Evolutionary conservation across 768 basidiomycete genomes (phyloP), one percentile per base, ranked within the genome.

Genomic region (Mycena vulgaris): DNA sequence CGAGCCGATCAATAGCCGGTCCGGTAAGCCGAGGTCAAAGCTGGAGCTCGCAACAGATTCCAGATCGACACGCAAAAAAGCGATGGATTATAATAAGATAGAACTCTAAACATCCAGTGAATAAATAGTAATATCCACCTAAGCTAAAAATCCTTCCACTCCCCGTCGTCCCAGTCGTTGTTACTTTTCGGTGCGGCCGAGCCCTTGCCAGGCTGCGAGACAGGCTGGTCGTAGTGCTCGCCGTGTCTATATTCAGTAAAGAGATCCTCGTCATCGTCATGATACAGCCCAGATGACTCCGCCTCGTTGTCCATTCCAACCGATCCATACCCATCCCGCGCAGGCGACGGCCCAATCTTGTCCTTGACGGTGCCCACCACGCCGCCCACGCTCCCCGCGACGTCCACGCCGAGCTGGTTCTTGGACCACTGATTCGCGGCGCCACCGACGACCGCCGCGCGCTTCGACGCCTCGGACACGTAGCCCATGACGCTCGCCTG

Each of bases 361-460:
- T 91, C 91, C 78, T 84, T 89, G 63, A 93, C 92, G 0, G 83
- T 85, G 40, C 87, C 89, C 35, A 93, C 90, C 11, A 93, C 87
- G 42, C 89, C 90, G 16, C 90, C 91, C 49, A 96, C 88, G 51
- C 88, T 90, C 74, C 89, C 92, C 59, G 89, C 95, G 10, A 97
- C 92, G 78, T 98, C 96, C 5, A 97, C 91, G 13, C 97, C 97
- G 59, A 91, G 86, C 79, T 90, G 91, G 52, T 80, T 79, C 82
- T 90, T 94, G 27, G 91, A 89, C 93, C 94, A 94, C 73, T 91
- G 85, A 74, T 95, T 95, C 11, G 91, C 93, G 1, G 87, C 81
- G 59, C 82, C 86, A 23, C 93, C 92, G 14, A 88, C 90, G 0
- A 82, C 79, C 5, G 87, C 86, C 37, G 94, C 93, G 65, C 83